Base-by-base conservation (phyloP, 495 filamentous ascomycete genomes). In the Hypomontagnella submonticulosa region DNA sequence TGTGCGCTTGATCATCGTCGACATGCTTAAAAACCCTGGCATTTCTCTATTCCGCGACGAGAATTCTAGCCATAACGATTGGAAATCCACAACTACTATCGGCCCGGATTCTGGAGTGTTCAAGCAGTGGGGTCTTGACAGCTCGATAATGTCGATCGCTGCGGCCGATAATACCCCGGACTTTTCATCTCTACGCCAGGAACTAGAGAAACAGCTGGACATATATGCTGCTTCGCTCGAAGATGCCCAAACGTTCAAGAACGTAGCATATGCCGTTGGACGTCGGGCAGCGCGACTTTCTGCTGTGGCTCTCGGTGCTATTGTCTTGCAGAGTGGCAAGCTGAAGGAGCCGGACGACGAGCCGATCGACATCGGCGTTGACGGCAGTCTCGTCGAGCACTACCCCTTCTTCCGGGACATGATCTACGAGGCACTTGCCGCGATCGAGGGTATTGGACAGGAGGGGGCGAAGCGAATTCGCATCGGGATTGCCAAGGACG, bases 401-500 rank as follows among this genome's bases (percentile, higher is more conserved):
- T 97, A 97, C 76, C 93, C 93, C 19, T 86, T 86, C 63, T 97
- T 97, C 74, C 86, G 93, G 66, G 87, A 85, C 15, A 85, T 90
- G 75, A 84, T 97, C 51, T 71, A 86, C 88, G 90, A 92, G 67
- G 90, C 90, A 19, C 74, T 97, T 51, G 77, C 86, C 18, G 84
- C 84, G 54, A 83, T 96, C 13, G 81, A 88, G 27, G 84, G 88
- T 55, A 87, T 97, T 67, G 93, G 92, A 9, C 75, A 72, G 9
- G 80, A 82, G 9, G 90, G 91, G 7, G 91, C 94, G 53, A 87
- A 89, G 75, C 89, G 86, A 75, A 85, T 97, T 61, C 83, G 91
- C 40, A 96, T 97, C 68, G 93, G 92, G 10, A 92, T 97, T 75
- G 93, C 93, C 52, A 94, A 95, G 84, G 93, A 97, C 78, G 93